Evolutionary conservation across 192 early-diverging fungal species (phyloP).

Genomic region (Piromyces sp.): DNA sequence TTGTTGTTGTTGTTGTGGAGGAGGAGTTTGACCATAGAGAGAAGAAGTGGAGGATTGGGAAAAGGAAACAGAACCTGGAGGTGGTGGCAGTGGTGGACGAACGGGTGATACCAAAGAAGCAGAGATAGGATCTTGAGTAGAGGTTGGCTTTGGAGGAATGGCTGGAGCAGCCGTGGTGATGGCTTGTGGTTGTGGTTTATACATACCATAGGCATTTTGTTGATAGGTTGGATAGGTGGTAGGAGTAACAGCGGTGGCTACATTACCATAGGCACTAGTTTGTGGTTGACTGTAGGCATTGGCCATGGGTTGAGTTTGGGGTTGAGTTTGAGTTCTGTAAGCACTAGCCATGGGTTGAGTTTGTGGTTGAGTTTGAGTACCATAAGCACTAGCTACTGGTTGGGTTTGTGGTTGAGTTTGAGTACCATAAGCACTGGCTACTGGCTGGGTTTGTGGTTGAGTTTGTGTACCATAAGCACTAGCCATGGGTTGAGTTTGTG

Average conservation of each 20-base stretch:
- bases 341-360: too few relatives aligned
- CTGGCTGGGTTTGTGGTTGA: neutral
- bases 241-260: neutral
- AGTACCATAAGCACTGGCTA: too few relatives aligned
- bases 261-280: neutral
- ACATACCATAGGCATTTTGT: neutral
- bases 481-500: too few relatives aligned
- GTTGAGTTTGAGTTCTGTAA: too few relatives aligned
- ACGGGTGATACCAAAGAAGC: neutral
- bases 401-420: too few relatives aligned
- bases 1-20: conserved; percentile 1
- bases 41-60: neutral
- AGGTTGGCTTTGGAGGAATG: neutral
- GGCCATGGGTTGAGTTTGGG: neutral
- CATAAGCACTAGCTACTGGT: neutral
- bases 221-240: neutral
- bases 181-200: neutral
- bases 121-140: neutral
- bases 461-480: too few relatives aligned
- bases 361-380: too few relatives aligned
- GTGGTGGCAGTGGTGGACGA: neutral
- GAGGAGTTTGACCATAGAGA: conserved; percentile 1
- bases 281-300: too few relatives aligned
- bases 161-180: neutral
- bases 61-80: neutral